Evolutionary conservation across 1,139 yeast species (phyloP), one percentile per base, ranked within the genome.

Genomic region (Pichia sp.): DNA sequence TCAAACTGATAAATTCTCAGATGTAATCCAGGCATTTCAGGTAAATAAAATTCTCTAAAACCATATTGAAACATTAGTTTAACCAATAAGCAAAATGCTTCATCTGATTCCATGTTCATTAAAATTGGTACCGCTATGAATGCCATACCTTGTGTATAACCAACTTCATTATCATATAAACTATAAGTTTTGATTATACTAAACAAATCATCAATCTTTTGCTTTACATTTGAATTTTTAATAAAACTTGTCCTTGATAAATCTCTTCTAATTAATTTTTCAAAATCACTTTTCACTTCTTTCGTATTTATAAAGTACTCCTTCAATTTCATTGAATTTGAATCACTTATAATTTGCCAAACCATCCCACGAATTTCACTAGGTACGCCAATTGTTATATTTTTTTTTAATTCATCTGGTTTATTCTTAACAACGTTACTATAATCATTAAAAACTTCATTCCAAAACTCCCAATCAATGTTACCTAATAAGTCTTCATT

Each of bases 131-230:
- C 90, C 0, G 89, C 80, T 45, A 93, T 80, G 63, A 93, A 91
- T 2, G 95, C 96, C 96, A 93, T 89, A 8, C 99, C 98, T 68
- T 93, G 98, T 1, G 97, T 93, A 65, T 93, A 93, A 0, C 99
- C 99, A 42, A 93, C 96, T 53, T 90, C 97, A 1, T 88, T 84
- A 65, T 93, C 98, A 67, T 82, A 86, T 49, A 89, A 71, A 25
- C 95, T 83, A 69, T 91, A 93, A 0, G 91, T 91, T 64, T 87
- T 87, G 58, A 93, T 80, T 36, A 93, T 84, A 56, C 83, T 81
- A 65, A 75, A 87, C 42, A 93, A 70, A 46, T 88, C 83, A 45
- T 77, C 82, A 44, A 75, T 74, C 56, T 77, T 79, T 43, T 76
- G 76, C 36, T 81, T 80, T 25, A 72, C 67, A 44, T 73, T 70